Base-by-base conservation (phyloP, 2,329 filamentous ascomycete species). In the Canariomyces notabilis region DNA sequence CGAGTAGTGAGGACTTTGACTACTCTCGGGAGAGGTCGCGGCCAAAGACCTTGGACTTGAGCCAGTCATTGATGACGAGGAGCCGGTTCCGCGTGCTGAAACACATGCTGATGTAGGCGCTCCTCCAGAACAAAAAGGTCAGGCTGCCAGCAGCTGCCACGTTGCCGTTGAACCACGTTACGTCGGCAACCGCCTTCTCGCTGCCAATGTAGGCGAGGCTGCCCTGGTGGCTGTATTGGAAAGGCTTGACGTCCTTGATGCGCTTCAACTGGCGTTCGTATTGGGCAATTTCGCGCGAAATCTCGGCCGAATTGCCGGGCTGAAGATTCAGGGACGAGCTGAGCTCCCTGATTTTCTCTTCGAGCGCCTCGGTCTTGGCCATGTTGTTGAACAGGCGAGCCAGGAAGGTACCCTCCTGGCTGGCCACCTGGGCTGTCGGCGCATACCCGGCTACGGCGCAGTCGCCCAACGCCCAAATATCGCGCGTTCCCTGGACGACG, bases 81-180 rank as follows among this genome's bases (percentile, higher is more conserved):
- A 97, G 80, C 65, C 93, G 85, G 75, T 98, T 98, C 60, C 93
- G 89, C 52, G 88, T 90, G 82, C 90, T 97, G 70, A 98, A 98
- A 81, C 91, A 96, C 93, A 98, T 98, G 77, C 89, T 96, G 67
- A 98, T 75, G 70, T 98, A 98, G 45, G 91, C 93, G 64, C 87
- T 94, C 67, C 90, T 81, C 93, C 93, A 98, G 82, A 98, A 98
- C 58, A 96, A 80, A 73, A 95, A 98, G 46, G 93, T 98, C 70
- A 97, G 75, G 61, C 85, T 88, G 65, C 93, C 93, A 64, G 91
- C 93, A 37, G 85, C 88, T 52, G 93, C 91, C 60, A 98, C 79
- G 74, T 97, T 98, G 57, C 93, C 93, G 62, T 93, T 94, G 73
- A 94, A 83, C 91, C 93, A 98, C 65, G 83, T 87, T 62, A 98